Conservation (phyloP, 495 filamentous ascomycete genomes). For the Talaromyces trachyspermus region DNA sequence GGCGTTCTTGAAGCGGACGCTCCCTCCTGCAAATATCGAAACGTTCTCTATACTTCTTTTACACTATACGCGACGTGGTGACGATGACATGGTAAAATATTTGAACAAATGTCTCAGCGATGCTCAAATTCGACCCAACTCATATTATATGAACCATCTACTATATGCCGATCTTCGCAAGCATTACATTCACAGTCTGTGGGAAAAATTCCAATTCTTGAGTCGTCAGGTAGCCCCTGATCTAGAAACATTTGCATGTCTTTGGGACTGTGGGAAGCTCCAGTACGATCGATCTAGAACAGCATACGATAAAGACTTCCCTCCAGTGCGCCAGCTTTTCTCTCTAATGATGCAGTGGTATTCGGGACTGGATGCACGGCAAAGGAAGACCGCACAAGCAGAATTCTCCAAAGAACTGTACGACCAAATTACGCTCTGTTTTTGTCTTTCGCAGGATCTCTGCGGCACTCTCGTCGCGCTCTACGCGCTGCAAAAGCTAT, state of each 20-base stretch:
- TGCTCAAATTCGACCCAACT: slow-evolving; percentile 56
- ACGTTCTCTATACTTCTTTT: slow-evolving; percentile 70
- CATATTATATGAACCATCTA: slow-evolving; percentile 69
- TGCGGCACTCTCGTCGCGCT: slow-evolving; percentile 55
- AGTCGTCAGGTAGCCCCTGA: slow-evolving; percentile 48
- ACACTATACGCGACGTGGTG: slow-evolving; percentile 56
- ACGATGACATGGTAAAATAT: slow-evolving; percentile 46
- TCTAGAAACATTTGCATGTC: slow-evolving; percentile 59
- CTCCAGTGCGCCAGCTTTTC: slow-evolving; percentile 49
- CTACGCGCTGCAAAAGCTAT: slow-evolving; percentile 44
- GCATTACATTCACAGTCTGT: slow-evolving; percentile 43
- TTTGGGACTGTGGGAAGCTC: slow-evolving; percentile 55
- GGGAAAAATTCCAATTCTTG: slow-evolving; percentile 47
- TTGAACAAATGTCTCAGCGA: slow-evolving; percentile 49
- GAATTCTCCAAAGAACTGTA: slow-evolving; percentile 47
- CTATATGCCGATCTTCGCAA: slow-evolving; percentile 52
- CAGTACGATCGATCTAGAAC: slow-evolving; percentile 40
- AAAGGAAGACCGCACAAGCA: slow-evolving; percentile 16
- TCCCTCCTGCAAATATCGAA: slow-evolving; percentile 60
- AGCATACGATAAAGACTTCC: slow-evolving; percentile 28
- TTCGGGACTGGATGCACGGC: slow-evolving; percentile 22
- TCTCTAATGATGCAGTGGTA: slow-evolving; percentile 53
- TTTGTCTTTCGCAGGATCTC: slow-evolving; percentile 47
- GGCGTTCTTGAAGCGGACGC: slow-evolving; percentile 31
- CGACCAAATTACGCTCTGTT: slow-evolving; percentile 48